These are phyloP conservation scores for Coemansia sp. DNA, from an alignment of 192 early-diverging fungal species.

Conservation along the genomic window DNA sequence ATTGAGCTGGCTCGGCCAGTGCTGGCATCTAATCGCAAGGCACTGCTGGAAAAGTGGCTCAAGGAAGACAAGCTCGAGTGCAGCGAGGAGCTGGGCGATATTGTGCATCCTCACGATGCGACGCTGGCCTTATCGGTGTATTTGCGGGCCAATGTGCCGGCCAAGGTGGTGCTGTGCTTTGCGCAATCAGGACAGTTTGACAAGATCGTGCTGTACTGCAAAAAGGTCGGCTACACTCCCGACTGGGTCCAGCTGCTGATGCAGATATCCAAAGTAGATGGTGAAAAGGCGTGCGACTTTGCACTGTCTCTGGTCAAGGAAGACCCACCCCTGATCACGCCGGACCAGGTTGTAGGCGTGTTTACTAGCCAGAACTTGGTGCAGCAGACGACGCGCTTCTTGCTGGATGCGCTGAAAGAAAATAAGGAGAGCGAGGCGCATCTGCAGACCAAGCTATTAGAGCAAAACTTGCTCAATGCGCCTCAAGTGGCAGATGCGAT, in stretches of 20 bases:
- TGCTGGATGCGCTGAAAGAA: slow-evolving; percentile 94
- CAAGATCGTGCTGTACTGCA: slow-evolving; percentile 94
- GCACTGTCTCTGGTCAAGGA: slow-evolving; percentile 84
- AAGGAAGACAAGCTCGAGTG: slow-evolving; percentile 98
- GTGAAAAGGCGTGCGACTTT: slow-evolving; percentile 93
- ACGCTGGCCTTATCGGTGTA: slow-evolving; percentile 94
- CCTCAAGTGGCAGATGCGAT: slow-evolving; percentile 99
- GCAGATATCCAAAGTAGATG: slow-evolving; percentile 84
- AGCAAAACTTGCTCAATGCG: slow-evolving; percentile 96
- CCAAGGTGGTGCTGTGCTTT: slow-evolving; percentile 95
- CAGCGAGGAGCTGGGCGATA: slow-evolving; percentile 97
- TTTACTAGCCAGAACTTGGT: slow-evolving; percentile 90
- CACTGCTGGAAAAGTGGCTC: slow-evolving; percentile 95
- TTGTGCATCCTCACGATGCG: slow-evolving; percentile 87
- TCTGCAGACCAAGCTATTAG: slow-evolving; percentile 91
- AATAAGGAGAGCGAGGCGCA: slow-evolving; percentile 88
- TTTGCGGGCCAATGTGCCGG: slow-evolving; percentile 87
- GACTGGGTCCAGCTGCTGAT: slow-evolving; percentile 90
- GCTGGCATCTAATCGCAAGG: slow-evolving; percentile 83
- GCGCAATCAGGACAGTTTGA: slow-evolving; percentile 93
- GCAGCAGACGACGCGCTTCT: slow-evolving; percentile 94
- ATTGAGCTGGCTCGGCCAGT: slow-evolving; percentile 91
- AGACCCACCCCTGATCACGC: slow-evolving; percentile 67
- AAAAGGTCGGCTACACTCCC: slow-evolving; percentile 89
- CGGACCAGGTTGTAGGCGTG: slow-evolving; percentile 92